phyloP scores from a whole-genome alignment of 1,284 basidiomycete genomes.

The Fomitiporia mediterranea region DNA sequence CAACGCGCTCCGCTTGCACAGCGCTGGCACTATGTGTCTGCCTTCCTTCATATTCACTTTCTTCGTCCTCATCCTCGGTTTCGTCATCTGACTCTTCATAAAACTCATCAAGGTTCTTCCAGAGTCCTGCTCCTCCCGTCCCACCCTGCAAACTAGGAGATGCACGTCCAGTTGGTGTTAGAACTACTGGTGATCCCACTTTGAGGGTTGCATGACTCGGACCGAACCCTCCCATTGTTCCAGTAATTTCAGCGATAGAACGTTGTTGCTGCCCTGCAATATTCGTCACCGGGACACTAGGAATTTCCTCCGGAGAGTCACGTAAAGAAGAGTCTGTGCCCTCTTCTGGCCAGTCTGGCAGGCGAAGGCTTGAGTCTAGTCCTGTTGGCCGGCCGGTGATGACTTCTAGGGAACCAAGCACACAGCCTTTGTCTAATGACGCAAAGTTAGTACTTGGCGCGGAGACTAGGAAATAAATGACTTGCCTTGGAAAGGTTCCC shows the following conservation, averaged over 20 bases:
- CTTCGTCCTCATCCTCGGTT: slow-evolving; percentile 28
- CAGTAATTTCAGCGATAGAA: slow-evolving; percentile 19
- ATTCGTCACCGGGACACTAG: slow-evolving; percentile 28
- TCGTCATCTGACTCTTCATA: slow-evolving; percentile 27
- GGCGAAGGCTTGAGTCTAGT: slow-evolving; percentile 28
- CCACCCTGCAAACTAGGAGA: slow-evolving; percentile 38
- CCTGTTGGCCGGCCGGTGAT: slow-evolving; percentile 50
- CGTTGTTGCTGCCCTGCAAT: slow-evolving; percentile 29
- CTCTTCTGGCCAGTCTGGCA: slow-evolving; percentile 60
- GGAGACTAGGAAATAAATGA: slow-evolving; percentile 22
- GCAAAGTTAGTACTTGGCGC: slow-evolving; percentile 21
- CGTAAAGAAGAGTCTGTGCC: slow-evolving; percentile 54
- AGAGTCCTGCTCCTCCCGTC: slow-evolving; percentile 37
- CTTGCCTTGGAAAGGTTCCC: slow-evolving; percentile 29
- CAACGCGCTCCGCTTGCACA: slow-evolving; percentile 27
- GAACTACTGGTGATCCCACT: slow-evolving; percentile 36
- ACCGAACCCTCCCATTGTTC: slow-evolving; percentile 35
- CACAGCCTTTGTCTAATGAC: slow-evolving; percentile 21
- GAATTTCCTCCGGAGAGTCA: slow-evolving; percentile 51
- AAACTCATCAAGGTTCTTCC: slow-evolving; percentile 64
- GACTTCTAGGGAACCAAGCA: slow-evolving; percentile 53
- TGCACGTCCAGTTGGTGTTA: slow-evolving; percentile 45
- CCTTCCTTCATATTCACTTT: slow-evolving; percentile 26
- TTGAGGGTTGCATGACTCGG: slow-evolving; percentile 23
- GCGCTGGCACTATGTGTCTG: slow-evolving; percentile 20